Evolutionary conservation across 345 rosid species (phyloP), one percentile per base, ranked within the genome.

Genomic region (Euphorbia tirucalli): DNA sequence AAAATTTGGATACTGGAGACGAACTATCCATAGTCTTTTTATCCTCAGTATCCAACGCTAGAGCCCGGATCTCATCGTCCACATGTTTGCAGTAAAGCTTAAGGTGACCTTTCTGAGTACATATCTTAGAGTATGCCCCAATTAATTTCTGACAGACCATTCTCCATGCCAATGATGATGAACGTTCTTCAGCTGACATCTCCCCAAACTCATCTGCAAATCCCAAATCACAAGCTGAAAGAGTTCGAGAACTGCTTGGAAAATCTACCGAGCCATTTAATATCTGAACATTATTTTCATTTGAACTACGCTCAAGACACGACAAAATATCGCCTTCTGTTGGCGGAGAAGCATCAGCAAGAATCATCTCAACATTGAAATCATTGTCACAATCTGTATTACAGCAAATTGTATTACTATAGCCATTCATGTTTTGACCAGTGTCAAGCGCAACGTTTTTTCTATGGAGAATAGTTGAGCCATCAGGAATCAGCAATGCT

Each of bases 111-210:
- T 75, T 83, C 61, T 72, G 74, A 70, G 77, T 82, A 78, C 73
- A 63, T 35, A 82, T 76, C 58, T 80, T 80, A 71, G 81, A 82
- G 70, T 78, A 95, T 66, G 84, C 85, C 74, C 87, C 87, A 52
- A 87, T 70, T 61, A 95, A 74, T 80, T 87, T 89, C 70, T 83
- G 79, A 66, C 92, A 79, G 83, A 89, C 66, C 64, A 66, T 74
- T 82, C 79, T 87, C 99, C 99, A 95, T 69, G 97, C 97, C 65
- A 80, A 85, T 73, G 81, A 82, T 50, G 84, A 69, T n/a, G 97
- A 92, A 72, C 68, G 76, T 58, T 83, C 97, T 87, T 90, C 97
- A 66, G 83, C 96, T 60, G 81, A 81, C 80, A 95, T 85, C 75
- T 87, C 89, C 62, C 96, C 97, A 65, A 92, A 82, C 76, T 85